Base-by-base conservation (phyloP, 1,284 basidiomycete genomes). In the Ceratobasidium sp. region DNA sequence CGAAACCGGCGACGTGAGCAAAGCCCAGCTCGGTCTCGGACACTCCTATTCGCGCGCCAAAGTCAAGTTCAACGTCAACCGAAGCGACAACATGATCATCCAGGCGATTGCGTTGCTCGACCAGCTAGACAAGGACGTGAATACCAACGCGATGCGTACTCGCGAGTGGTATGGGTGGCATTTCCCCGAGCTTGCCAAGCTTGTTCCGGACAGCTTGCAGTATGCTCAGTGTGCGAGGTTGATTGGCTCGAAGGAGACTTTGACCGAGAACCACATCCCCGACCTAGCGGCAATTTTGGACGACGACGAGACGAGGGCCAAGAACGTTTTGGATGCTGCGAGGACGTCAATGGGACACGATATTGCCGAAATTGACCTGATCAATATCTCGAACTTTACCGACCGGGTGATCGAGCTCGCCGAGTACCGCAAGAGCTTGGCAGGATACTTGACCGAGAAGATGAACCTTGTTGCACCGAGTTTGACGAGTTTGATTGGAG, bases 141-240 rank as follows among this genome's bases (percentile, higher is more conserved):
- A 99, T 84, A 89, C 96, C 29, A 98, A 99, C 79, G 92, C 95
- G 29, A 99, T 99, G 96, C 92, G 96, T 65, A 90, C 98, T 65
- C 86, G 96, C 74, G 96, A 99, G 79, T 99, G 97, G 97, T 99
- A 99, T 80, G 96, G 97, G n/a, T 99, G 97, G 85, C 97, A 99
- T 80, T 99, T 98, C 84, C 96, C 96, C 58, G 97, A 99, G 82
- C 91, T 99, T 73, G 88, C 97, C 82, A 91, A 87, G 76, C 84
- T 99, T 75, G 94, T 98, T 0, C 88, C 95, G 70, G 97, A 99
- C 81, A 97, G 97, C 79, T 90, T 96, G 79, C 90, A 92, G 77
- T 99, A 98, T 79, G 95, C 96, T n/a, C 86, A 85, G 34, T 86
- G 91, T 17, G 93, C 89, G 12, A 88, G 91, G 74, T 90, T 95